phyloP scores from a whole-genome alignment of 164 flowering plant genomes.

The Tetracentron sinense region DNA sequence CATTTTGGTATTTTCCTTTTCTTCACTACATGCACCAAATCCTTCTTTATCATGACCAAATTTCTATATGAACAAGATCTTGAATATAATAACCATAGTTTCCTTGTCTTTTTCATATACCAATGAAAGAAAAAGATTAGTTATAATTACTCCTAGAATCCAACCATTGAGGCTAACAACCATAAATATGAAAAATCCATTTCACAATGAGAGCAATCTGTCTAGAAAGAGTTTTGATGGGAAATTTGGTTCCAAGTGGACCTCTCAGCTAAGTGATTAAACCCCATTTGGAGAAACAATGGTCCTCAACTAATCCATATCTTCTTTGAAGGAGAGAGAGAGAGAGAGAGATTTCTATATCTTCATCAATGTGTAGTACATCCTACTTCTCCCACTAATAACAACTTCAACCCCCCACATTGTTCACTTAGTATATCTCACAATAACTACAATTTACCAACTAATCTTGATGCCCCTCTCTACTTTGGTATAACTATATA shows the following conservation, averaged over 20 bases:
- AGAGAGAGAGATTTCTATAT: constrained; percentile 16
- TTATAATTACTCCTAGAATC: constrained; percentile 1
- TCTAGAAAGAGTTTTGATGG: not conserved
- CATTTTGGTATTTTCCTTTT: not conserved
- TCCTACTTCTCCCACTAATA: constrained; percentile 15
- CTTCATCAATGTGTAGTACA: constrained; percentile 14
- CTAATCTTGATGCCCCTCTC: constrained; percentile 16
- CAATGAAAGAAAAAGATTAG: not conserved
- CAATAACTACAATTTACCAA: constrained; percentile 24
- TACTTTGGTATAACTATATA: constrained; percentile 7
- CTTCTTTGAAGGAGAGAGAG: not conserved
- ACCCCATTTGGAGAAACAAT: constrained; percentile 3
- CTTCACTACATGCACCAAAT: not conserved
- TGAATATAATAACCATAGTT: not conserved
- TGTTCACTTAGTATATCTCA: constrained; percentile 20
- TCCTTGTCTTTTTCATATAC: not conserved
- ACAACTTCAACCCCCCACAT: constrained; percentile 17
- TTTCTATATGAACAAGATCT: not conserved
- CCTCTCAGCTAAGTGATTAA: constrained; percentile 2
- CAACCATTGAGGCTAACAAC: not conserved
- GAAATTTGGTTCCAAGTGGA: constrained; percentile 3
- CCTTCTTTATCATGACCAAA: not conserved
- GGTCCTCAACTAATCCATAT: not conserved
- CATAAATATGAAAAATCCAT: not conserved
- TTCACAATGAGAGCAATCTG: constrained; percentile 4